These are phyloP conservation scores for Geotrichum citri-aurantii DNA, from an alignment of 1,139 yeast species.

Conservation along the genomic window DNA sequence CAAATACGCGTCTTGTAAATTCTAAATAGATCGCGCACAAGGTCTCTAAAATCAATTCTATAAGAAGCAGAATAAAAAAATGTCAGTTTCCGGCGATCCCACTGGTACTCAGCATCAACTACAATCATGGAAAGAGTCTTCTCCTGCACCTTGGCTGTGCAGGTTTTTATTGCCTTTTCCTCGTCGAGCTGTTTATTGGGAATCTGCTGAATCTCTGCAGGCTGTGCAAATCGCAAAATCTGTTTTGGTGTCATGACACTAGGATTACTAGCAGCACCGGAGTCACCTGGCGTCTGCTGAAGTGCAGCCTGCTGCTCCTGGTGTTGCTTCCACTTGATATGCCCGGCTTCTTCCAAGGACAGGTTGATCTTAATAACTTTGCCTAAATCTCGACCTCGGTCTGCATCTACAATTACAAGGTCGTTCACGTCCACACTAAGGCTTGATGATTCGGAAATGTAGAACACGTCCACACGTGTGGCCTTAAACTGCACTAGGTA, in stretches of 20 bases:
- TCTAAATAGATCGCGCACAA: constrained; percentile 86
- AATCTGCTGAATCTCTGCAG: constrained; percentile 56
- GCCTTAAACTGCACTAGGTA: constrained; percentile 80
- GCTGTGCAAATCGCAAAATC: constrained; percentile 61
- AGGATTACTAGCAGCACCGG: constrained; percentile 18
- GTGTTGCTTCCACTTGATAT: constrained; percentile 76
- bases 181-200: constrained; percentile 61
- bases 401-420: constrained; percentile 94
- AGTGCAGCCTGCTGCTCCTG: constrained; percentile 65
- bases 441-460: constrained; percentile 50
- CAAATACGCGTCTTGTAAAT: constrained; percentile 94
- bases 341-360: constrained; percentile 68
- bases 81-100: constrained; percentile 88
- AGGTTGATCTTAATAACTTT: constrained; percentile 63
- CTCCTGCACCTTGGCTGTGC: constrained; percentile 53
- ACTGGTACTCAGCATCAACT: constrained; percentile 84
- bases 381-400: constrained; percentile 89
- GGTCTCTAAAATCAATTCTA: constrained; percentile 85
- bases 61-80: constrained; percentile 80
- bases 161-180: constrained; percentile 60
- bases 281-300: constrained; percentile 33
- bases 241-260: constrained; percentile 53
- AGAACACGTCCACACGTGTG: constrained; percentile 79
- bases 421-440: constrained; percentile 60
- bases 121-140: constrained; percentile 45